Base-by-base conservation (phyloP, 2,329 filamentous ascomycete species). In the Ampelomyces quisqualis region DNA sequence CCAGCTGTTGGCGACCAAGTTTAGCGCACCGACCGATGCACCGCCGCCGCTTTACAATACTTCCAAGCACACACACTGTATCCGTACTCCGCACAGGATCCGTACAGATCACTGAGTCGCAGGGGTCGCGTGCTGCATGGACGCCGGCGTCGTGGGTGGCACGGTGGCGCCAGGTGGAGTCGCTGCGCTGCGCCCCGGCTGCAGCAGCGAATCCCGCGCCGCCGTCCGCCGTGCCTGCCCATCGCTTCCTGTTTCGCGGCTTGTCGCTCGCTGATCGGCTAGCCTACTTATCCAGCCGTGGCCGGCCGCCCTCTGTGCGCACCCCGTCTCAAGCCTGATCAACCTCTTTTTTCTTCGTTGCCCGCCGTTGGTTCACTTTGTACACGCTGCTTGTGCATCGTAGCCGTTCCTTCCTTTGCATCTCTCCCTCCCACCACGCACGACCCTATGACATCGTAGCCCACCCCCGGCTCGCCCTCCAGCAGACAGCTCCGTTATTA, bases 201-300 rank as follows among this genome's bases (percentile, higher is more conserved):
- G 47, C 50, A 54, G 52, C 55, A 60, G 57, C 65, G 38, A 65
- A 65, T 67, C 65, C 64, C 65, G 60, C 58, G 63, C 60, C 53
- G 49, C 61, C 58, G 55, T 57, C 57, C 54, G 47, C 51, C 57
- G 62, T 67, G 58, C 65, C 64, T 65, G 64, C 64, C 61, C 65
- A 67, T 70, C 67, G 66, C 68, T 69, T 63, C 67, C 68, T 69
- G 52, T 65, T 70, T 66, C 60, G 62, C 55, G 62, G 65, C 62
- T 65, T 58, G 65, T 65, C 66, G 53, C 54, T 58, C 53, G 64
- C 63, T 66, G 65, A 67, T 66, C 64, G 22, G 34, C 38, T 57
- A 58, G 54, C 56, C 59, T 68, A 67, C 65, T 69, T 68, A 67
- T 68, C 64, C 66, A 61, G 52, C 51, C 54, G 49, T 53, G 52